A percentile compares a stretch with the other conserved stretches of the same genome.
Conservation (phyloP, 2,329 filamentous ascomycete genomes). For the Fusarium lyarnte region DNA sequence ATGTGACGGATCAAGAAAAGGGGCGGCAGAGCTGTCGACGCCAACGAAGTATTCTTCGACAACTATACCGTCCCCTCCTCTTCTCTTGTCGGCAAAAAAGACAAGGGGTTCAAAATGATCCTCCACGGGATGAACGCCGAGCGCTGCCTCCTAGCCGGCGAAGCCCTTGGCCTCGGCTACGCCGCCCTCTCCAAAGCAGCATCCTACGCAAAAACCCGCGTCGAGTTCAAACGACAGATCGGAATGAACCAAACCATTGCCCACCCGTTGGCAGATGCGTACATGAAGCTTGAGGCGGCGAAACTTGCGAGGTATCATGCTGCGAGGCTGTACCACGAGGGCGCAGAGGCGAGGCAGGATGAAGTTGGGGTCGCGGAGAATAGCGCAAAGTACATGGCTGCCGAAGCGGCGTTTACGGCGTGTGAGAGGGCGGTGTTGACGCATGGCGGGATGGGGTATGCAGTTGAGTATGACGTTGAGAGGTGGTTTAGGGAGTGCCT, state of each 20-base stretch:
- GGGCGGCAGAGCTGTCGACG: slow-evolving; percentile 83
- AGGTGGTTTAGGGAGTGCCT: slow-evolving; percentile 72
- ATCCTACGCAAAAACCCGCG: slow-evolving; percentile 71
- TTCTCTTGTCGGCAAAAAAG: slow-evolving; percentile 75
- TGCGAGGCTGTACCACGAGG: slow-evolving; percentile 68
- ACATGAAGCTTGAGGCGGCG: slow-evolving; percentile 72
- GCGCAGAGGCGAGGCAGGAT: slow-evolving; percentile 60
- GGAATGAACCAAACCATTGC: slow-evolving; percentile 73
- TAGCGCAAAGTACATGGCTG: slow-evolving; percentile 76
- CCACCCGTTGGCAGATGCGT: slow-evolving; percentile 72
- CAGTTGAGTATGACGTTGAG: slow-evolving; percentile 72
- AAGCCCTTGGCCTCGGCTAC: slow-evolving; percentile 83
- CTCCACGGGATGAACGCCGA: slow-evolving; percentile 85
- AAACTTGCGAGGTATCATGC: slow-evolving; percentile 74
- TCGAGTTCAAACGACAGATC: slow-evolving; percentile 72
- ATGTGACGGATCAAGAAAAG: slow-evolving; percentile 83
- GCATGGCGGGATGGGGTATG: slow-evolving; percentile 73
- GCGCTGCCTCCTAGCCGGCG: slow-evolving; percentile 78
- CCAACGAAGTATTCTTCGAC: slow-evolving; percentile 90
- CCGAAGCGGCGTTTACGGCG: slow-evolving; percentile 70
- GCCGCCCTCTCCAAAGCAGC: slow-evolving; percentile 71
- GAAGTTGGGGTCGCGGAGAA: slow-evolving; percentile 72
- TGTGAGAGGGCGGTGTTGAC: slow-evolving; percentile 69
- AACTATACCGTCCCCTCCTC: slow-evolving; percentile 73
- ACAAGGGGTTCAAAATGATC: slow-evolving; percentile 81